These are phyloP conservation scores for Penstemon barbatus DNA, from an alignment of 257 asterid genomes.

Conservation along the genomic window DNA sequence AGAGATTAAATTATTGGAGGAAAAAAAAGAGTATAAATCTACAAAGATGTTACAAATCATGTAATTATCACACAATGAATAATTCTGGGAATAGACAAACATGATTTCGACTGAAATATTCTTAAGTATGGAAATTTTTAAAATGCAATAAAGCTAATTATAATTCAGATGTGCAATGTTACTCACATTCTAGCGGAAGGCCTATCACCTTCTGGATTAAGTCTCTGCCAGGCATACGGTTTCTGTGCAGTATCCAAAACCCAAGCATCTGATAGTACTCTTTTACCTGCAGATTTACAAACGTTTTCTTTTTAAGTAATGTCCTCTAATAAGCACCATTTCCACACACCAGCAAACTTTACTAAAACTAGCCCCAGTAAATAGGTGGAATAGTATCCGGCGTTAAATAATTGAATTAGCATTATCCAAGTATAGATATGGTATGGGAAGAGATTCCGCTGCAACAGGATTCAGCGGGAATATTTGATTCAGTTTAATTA, in stretches of 20 bases:
- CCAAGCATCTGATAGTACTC: conserved; percentile 98
- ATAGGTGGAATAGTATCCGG: conserved; percentile 1
- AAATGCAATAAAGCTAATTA: neutral
- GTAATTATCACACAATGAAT: neutral
- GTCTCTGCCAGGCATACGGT: conserved; percentile 96
- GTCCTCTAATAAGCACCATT: conserved; percentile 20
- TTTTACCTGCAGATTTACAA: conserved; percentile 61
- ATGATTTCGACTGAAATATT: neutral
- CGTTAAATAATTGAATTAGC: conserved; percentile 10
- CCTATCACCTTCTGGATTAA: conserved; percentile 91
- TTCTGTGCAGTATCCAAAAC: conserved; percentile 98
- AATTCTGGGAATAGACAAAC: neutral
- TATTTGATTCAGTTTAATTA: neutral
- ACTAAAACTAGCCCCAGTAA: neutral
- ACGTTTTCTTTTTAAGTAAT: conserved; percentile 16
- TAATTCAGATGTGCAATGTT: conserved; percentile 21
- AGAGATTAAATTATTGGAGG: neutral
- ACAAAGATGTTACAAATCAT: neutral
- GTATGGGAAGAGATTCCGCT: neutral
- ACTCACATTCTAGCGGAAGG: conserved; percentile 98
- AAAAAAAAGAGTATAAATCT: conserved; percentile 19
- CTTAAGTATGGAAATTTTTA: conserved; percentile 4
- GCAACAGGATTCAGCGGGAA: neutral
- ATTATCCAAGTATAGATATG: conserved; percentile 3
- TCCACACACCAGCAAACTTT: neutral